Evolutionary conservation across 163 green algal species (phyloP).

Genomic region (Prototheca wickerhamii): DNA sequence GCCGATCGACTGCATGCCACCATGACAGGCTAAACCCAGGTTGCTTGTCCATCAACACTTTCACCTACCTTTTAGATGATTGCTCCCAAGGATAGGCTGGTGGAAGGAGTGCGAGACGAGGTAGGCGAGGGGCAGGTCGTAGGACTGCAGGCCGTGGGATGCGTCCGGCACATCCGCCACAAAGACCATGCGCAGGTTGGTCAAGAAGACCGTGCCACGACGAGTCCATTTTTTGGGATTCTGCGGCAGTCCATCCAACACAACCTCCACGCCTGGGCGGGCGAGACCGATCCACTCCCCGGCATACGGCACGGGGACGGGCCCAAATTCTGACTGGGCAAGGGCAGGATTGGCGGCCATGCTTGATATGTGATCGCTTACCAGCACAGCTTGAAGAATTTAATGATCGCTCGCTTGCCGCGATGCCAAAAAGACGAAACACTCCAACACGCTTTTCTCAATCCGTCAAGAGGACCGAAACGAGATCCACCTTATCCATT

Average conservation of each 20-base stretch:
- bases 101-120: conserved; percentile 74
- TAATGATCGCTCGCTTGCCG: not conserved
- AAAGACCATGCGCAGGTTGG: conserved; percentile 70
- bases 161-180: conserved; percentile 53
- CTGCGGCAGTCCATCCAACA: conserved; percentile 41
- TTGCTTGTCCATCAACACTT: not conserved
- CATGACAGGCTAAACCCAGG: too few species aligned
- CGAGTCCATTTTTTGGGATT: conserved; percentile 39
- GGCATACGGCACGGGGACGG: conserved; percentile 51
- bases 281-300: conserved; percentile 53
- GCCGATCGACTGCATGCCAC: too few species aligned
- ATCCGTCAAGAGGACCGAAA: too few species aligned
- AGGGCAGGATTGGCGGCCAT: conserved; percentile 74
- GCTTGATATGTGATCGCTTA: not conserved
- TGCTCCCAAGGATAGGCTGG: conserved; percentile 90
- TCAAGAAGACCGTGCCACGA: conserved; percentile 55
- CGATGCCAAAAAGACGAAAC: too few species aligned
- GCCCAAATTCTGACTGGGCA: conserved; percentile 19
- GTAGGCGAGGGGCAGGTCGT: conserved; percentile 81
- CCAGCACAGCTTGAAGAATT: too few species aligned
- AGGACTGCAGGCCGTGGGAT: conserved; percentile 45
- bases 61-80: conserved; percentile 71
- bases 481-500: too few species aligned
- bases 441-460: too few species aligned
- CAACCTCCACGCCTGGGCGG: conserved; percentile 44